A percentile compares a stretch with the other conserved stretches of the same genome.
These are phyloP conservation scores for Trichosanthes cucumerina DNA, from an alignment of 306 rosid genomes.

Conservation along the genomic window DNA sequence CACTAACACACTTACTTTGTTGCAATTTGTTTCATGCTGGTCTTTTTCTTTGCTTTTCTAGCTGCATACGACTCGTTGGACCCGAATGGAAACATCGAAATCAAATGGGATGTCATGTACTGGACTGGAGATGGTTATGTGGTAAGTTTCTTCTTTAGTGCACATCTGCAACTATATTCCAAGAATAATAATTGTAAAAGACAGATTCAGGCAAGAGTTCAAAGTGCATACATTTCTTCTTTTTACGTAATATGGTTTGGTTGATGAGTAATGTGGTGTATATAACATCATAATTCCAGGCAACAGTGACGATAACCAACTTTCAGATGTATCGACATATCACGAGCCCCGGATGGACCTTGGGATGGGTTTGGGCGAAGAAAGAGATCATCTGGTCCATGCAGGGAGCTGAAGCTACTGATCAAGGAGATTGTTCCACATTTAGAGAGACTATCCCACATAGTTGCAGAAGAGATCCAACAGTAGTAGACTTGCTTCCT, in stretches of 20 bases:
- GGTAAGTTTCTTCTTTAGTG: neutral
- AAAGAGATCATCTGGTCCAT: slow-evolving; percentile 59
- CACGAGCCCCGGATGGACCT: slow-evolving; percentile 57
- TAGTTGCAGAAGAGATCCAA: slow-evolving; percentile 59
- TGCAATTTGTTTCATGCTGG: neutral
- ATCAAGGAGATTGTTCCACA: slow-evolving; percentile 79
- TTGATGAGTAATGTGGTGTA: neutral
- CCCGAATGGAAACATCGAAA: slow-evolving; percentile 22
- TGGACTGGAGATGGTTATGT: slow-evolving; percentile 29
- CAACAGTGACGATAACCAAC: slow-evolving; percentile 67
- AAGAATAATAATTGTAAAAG: too few relatives aligned
- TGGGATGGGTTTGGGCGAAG: slow-evolving; percentile 79
- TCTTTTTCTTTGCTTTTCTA: neutral
- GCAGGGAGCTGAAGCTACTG: slow-evolving; percentile 70
- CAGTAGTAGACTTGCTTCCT: slow-evolving; percentile 60
- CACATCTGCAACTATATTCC: neutral
- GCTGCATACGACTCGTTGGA: slow-evolving; percentile 2
- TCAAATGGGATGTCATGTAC: slow-evolving; percentile 27
- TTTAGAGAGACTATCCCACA: slow-evolving; percentile 57
- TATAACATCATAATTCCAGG: slow-evolving; percentile 24
- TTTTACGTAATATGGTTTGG: neutral
- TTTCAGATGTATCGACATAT: slow-evolving; percentile 60
- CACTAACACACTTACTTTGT: neutral
- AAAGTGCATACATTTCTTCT: neutral
- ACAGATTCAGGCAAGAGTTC: neutral